Base-by-base conservation (phyloP, 1,284 basidiomycete species). In the Rhodotorula glutinis region DNA sequence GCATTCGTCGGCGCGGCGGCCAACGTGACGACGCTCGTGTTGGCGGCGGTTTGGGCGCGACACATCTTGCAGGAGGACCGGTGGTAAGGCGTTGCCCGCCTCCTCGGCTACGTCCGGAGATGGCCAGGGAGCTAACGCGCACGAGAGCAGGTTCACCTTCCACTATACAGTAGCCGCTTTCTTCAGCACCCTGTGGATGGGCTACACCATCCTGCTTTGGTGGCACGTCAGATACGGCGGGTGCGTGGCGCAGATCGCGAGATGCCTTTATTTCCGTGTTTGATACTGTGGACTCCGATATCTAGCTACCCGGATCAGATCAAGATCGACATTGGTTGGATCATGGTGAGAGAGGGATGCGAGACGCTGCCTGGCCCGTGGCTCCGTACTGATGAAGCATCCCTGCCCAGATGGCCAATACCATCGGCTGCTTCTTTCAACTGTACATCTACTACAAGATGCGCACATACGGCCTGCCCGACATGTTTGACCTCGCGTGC, bases 311-410 rank as follows among this genome's bases (percentile, higher is more conserved):
- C 40, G 2, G 57, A 62, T 21, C 62, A 68, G 33, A 51, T 67
- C 10, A 52, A 63, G 44, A 61, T 68, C 46, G 66, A 68, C 52
- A 53, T 60, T 1, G 66, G 59, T 2, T 68, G 62, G 62, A 61
- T 68, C 10, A 54, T 41, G 57, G 66, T 61, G 29, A 21, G 65
- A 14, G 1, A 29, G 11, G 7, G 23, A 13, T 49, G 14, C 21
- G n/a, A 3, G 4, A 46, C n/a, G 25, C 25, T 51, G 25, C 14
- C 10, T 11, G 21, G 9, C 2, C 4, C 27, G 7, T 0, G 13
- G 3, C 30, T 13, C 7, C 7, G 56, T 10, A 19, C 38, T 55
- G 4, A 43, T 33, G 21, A 10, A 3, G 21, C 40, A 2, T 25
- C 14, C 17, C 2, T 16, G 16, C 43, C 4, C 53, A 64, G 67